Percentiles rank a stretch among this genome's conserved stretches.
phyloP scores from a whole-genome alignment of 176 grass and related monocot genomes.

The Aechmea fasciata region DNA sequence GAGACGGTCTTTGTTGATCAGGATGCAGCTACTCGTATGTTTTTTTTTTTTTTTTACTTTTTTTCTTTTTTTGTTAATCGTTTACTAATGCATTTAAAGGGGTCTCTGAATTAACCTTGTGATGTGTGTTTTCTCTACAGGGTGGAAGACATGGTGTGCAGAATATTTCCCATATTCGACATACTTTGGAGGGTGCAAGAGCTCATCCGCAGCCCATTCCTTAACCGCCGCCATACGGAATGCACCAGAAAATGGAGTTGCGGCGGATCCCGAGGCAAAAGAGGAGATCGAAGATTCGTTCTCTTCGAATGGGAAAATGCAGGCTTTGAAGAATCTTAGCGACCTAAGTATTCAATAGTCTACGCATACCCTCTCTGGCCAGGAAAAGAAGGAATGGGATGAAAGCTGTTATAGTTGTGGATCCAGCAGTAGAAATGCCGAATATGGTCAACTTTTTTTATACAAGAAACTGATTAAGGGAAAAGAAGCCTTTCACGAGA shows the following conservation, averaged over 20 bases:
- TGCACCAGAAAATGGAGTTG: constrained; percentile 77
- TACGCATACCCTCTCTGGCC: constrained; percentile 6
- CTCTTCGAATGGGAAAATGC: constrained; percentile 42
- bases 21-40: constrained; percentile 67
- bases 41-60: background rate
- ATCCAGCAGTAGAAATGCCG: constrained; percentile 3
- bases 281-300: constrained; percentile 19
- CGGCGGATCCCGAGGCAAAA: constrained; percentile 16
- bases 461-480: too few relatives aligned
- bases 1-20: constrained; percentile 49
- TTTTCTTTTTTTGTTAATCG: background rate
- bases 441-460: too few relatives aligned
- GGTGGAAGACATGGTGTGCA: constrained; percentile 68
- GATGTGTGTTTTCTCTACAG: constrained; percentile 39
- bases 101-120: background rate
- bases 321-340: constrained; percentile 43
- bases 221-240: constrained; percentile 24
- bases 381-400: constrained; percentile 22
- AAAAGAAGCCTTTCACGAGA: too few relatives aligned
- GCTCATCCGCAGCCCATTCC: constrained; percentile 32
- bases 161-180: constrained; percentile 87
- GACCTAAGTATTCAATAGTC: constrained; percentile 47
- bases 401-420: constrained; percentile 22
- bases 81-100: background rate
- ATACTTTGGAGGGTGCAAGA: constrained; percentile 63